These are phyloP conservation scores for Auriculariales sp. DNA, from an alignment of 768 basidiomycete species.

Conservation along the genomic window DNA sequence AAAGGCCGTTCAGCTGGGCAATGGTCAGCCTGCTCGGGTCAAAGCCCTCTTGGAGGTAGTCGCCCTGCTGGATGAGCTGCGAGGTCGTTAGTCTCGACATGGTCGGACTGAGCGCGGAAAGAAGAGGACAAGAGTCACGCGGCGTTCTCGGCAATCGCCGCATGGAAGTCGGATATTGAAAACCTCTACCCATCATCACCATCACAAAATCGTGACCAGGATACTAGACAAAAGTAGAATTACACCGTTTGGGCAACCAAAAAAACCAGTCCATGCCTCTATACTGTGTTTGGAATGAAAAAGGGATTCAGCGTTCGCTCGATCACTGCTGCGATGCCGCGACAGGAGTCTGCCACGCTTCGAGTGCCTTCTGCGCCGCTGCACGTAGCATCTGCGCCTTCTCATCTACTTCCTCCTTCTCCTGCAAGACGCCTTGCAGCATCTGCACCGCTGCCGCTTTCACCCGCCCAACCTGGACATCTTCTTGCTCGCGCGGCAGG, in stretches of 20 bases:
- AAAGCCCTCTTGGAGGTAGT: conserved; percentile 70
- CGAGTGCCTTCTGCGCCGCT: conserved; percentile 28
- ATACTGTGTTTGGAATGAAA: too few species aligned
- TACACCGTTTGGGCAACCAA: too few species aligned
- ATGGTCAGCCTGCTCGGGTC: conserved; percentile 62
- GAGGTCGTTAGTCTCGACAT: conserved; percentile 74
- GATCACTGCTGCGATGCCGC: too few species aligned
- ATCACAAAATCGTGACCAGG: too few species aligned
- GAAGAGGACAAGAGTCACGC: conserved; percentile 1
- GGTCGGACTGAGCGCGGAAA: conserved; percentile 8
- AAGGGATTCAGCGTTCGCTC: too few species aligned
- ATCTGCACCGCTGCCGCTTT: conserved; percentile 36
- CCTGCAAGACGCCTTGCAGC: conserved; percentile 20
- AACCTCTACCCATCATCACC: too few species aligned
- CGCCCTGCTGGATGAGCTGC: conserved; percentile 57
- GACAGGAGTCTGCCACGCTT: conserved; percentile 26
- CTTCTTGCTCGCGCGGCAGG: conserved; percentile 26
- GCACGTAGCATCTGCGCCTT: conserved; percentile 22
- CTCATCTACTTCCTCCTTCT: conserved; percentile 14
- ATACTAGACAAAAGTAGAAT: too few species aligned
- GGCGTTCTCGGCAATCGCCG: background rate
- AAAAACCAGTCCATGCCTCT: too few species aligned
- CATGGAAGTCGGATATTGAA: too few species aligned
- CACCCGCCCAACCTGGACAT: conserved; percentile 24
- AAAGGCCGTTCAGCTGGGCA: conserved; percentile 64